Evolutionary conservation across 371 early-diverging fungal species (phyloP).

Genomic region (Rhizopus stolonifer): DNA sequence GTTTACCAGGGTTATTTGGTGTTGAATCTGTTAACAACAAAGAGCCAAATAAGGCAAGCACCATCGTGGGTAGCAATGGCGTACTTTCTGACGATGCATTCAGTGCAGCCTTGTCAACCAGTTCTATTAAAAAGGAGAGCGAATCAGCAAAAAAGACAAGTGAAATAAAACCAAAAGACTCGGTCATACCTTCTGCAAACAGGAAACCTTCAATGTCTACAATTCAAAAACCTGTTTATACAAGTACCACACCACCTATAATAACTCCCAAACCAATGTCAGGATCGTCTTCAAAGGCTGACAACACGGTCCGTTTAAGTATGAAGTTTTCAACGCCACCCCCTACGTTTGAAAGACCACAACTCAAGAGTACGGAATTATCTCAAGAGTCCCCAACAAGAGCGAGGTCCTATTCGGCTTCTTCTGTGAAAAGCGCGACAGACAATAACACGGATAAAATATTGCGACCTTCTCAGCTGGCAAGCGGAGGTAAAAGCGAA

Average conservation of each 20-base stretch:
- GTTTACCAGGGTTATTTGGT: neutral
- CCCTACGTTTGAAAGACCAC: conserved; percentile 5
- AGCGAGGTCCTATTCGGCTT: conserved; percentile 23
- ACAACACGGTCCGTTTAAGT: neutral
- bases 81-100: neutral
- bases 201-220: no score
- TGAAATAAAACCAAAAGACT: no score
- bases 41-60: no score
- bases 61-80: neutral
- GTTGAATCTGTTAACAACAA: conserved; percentile 9
- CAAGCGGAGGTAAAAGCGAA: conserved; percentile 7
- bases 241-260: neutral
- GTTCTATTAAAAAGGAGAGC: no score
- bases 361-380: conserved; percentile 3
- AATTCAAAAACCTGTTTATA: no score
- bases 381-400: conserved; percentile 10
- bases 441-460: neutral
- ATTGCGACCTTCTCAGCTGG: conserved; percentile 11
- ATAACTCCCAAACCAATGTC: conserved; percentile 3
- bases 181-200: no score
- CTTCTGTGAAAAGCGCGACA: conserved; percentile 6
- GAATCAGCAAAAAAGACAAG: no score
- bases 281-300: neutral
- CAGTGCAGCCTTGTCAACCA: neutral
- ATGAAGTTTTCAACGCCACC: conserved; percentile 1